A percentile compares a stretch with the other conserved stretches of the same genome.
Conservation (phyloP, 768 basidiomycete species). For the Mycena filopes region DNA sequence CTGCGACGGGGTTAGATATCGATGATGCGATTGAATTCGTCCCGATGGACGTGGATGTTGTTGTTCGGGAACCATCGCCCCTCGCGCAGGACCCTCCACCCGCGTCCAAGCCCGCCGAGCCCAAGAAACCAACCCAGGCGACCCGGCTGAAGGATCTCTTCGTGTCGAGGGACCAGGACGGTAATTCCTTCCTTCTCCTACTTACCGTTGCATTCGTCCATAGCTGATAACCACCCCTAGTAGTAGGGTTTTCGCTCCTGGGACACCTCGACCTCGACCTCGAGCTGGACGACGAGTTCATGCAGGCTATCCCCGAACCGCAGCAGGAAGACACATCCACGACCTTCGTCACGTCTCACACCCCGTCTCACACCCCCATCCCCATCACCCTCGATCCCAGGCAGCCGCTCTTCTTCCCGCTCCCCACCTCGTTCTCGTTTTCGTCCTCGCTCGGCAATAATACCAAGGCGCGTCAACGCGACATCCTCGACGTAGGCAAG, state of each 20-base stretch:
- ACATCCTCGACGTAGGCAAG: slow-evolving; percentile 60
- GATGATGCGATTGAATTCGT: slow-evolving; percentile 49
- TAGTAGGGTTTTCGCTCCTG: slow-evolving; percentile 76
- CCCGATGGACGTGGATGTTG: slow-evolving; percentile 39
- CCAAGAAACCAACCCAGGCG: slow-evolving; percentile 14
- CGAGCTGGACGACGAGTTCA: slow-evolving; percentile 63
- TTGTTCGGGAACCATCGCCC: slow-evolving; percentile 2
- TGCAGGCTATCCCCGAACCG: slow-evolving; percentile 19
- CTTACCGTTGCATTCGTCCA: neutral
- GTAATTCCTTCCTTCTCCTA: slow-evolving; percentile 43
- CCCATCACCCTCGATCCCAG: slow-evolving; percentile 59
- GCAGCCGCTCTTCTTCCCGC: slow-evolving; percentile 74
- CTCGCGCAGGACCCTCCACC: neutral
- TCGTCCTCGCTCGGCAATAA: slow-evolving; percentile 7
- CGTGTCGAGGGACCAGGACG: slow-evolving; percentile 72
- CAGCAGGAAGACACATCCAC: slow-evolving; percentile 44
- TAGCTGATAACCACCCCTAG: neutral
- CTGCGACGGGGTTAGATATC: slow-evolving; percentile 35
- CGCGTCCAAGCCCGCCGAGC: neutral
- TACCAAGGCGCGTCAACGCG: slow-evolving; percentile 51
- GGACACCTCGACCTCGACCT: slow-evolving; percentile 68
- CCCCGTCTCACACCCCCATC: slow-evolving; percentile 33
- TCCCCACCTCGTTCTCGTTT: slow-evolving; percentile 38
- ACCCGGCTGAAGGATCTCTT: slow-evolving; percentile 77
- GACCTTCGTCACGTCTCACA: slow-evolving; percentile 16